Conservation (phyloP, 257 asterid species). For the Nicotiana attenuata region DNA sequence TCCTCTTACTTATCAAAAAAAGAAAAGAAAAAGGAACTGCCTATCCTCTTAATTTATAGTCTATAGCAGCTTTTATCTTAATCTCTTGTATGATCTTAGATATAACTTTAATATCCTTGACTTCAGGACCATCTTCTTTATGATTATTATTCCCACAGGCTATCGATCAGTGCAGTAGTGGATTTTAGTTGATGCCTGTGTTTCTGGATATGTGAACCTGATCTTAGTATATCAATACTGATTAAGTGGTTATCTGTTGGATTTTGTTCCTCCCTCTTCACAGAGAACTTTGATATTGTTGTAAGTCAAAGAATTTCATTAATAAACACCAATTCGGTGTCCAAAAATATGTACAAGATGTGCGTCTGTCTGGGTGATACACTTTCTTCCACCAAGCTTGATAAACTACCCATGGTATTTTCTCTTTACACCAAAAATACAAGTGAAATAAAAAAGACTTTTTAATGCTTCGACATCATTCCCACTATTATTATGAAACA, state of each 20-base stretch:
- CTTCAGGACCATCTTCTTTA: not conserved
- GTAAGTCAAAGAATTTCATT: not conserved
- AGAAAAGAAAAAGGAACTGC: not conserved
- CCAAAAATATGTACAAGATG: not conserved
- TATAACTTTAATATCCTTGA: not conserved
- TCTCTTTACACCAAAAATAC: not conserved
- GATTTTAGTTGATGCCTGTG: constrained; percentile 1
- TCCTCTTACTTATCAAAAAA: not conserved
- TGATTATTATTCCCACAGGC: not conserved
- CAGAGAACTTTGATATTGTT: not conserved
- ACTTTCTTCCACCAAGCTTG: not conserved
- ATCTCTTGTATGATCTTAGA: constrained; percentile 4
- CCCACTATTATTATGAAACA: not conserved
- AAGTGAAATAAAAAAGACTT: not conserved
- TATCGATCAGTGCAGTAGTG: not conserved
- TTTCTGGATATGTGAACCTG: not conserved
- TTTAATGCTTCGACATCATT: not conserved
- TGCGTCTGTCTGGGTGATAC: not conserved
- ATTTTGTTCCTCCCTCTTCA: not conserved
- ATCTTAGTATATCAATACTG: not conserved
- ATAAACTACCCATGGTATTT: not conserved
- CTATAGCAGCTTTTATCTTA: constrained; percentile 1
- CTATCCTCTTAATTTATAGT: constrained; percentile 7
- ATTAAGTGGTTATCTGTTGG: not conserved
- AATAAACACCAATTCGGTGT: not conserved